These are phyloP conservation scores for Pleoardoris graminearum DNA, from an alignment of 2,329 filamentous ascomycete genomes.

Conservation along the genomic window DNA sequence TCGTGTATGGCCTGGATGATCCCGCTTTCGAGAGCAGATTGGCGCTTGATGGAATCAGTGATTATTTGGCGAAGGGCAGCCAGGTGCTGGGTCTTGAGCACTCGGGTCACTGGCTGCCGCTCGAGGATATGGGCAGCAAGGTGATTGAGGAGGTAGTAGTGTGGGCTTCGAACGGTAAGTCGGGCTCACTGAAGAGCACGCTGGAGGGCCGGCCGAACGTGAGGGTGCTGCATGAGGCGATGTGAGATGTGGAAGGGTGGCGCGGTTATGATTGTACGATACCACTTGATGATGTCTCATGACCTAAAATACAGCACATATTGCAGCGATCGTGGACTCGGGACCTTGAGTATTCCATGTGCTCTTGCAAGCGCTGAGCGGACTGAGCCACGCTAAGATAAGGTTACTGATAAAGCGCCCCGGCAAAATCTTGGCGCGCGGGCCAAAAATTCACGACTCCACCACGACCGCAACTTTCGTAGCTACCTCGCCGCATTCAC, in stretches of 20 bases:
- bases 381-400: too few species aligned
- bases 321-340: too few species aligned
- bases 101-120: slow-evolving; percentile 57
- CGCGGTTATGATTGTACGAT: not conserved
- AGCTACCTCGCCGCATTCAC: too few species aligned
- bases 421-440: too few species aligned
- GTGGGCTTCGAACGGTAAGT: slow-evolving; percentile 35
- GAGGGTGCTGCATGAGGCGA: not conserved
- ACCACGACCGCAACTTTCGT: too few species aligned
- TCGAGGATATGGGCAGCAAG: slow-evolving; percentile 50
- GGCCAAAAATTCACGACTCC: too few species aligned
- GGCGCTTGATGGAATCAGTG: slow-evolving; percentile 56
- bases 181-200: slow-evolving; percentile 18
- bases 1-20: slow-evolving; percentile 59
- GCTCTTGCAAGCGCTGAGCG: too few species aligned
- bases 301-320: too few species aligned
- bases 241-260: not conserved
- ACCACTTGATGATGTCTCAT: too few species aligned
- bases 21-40: slow-evolving; percentile 55
- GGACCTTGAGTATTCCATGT: too few species aligned
- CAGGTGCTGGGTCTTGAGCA: slow-evolving; percentile 55
- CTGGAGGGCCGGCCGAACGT: slow-evolving; percentile 10
- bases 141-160: slow-evolving; percentile 48
- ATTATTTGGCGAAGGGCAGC: slow-evolving; percentile 55
- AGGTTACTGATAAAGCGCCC: too few species aligned